phyloP scores from a whole-genome alignment of 1,284 basidiomycete species.

The Moniliella sp. region DNA sequence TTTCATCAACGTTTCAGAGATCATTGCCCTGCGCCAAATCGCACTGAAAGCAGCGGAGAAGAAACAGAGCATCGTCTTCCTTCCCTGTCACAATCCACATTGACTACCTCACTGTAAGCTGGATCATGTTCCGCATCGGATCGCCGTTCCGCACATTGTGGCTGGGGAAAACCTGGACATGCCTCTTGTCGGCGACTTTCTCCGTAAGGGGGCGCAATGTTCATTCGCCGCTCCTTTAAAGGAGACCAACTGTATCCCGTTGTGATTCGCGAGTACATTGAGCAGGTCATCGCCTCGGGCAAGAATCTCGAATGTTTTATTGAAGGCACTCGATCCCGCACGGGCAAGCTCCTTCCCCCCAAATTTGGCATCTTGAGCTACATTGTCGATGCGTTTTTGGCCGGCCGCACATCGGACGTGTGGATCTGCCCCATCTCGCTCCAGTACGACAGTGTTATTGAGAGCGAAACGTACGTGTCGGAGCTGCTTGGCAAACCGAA shows the following conservation, averaged over 20 bases:
- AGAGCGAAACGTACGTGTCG: constrained; percentile 33
- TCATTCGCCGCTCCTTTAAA: constrained; percentile 32
- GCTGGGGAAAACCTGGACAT: constrained; percentile 30
- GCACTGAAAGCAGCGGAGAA: constrained; percentile 25
- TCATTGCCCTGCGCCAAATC: constrained; percentile 23
- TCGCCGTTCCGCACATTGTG: constrained; percentile 34
- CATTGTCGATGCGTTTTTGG: constrained; percentile 27
- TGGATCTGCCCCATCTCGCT: constrained; percentile 34
- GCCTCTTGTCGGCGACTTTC: constrained; percentile 28
- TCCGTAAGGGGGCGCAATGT: constrained; percentile 34
- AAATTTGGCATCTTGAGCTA: constrained; percentile 36
- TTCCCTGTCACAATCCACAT: constrained; percentile 35
- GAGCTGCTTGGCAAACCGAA: constrained; percentile 35
- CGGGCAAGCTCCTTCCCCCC: constrained; percentile 35
- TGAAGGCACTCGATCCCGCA: constrained; percentile 34
- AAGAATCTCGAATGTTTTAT: constrained; percentile 34
- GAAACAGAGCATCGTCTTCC: constrained; percentile 32
- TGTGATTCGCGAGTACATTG: constrained; percentile 28
- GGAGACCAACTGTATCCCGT: constrained; percentile 33
- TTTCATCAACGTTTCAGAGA: constrained; percentile 22
- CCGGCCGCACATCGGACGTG: constrained; percentile 28
- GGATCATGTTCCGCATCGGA: constrained; percentile 30
- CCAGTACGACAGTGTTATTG: constrained; percentile 36
- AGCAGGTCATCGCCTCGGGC: constrained; percentile 25
- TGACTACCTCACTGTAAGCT: constrained; percentile 21